phyloP scores from a whole-genome alignment of 1,139 yeast genomes.

The Pichia kudriavzevii region DNA sequence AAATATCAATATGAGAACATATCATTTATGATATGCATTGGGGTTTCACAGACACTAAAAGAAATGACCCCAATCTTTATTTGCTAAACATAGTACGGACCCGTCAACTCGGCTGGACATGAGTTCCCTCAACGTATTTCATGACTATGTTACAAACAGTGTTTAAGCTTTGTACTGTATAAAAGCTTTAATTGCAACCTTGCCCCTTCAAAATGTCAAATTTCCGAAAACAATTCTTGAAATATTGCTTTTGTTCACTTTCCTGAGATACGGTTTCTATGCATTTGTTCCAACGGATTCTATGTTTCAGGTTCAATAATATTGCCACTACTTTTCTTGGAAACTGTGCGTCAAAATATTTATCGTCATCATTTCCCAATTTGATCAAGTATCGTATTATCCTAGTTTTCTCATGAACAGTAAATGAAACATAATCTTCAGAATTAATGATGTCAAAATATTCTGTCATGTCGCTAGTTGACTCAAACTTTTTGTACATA shows the following conservation, averaged over 20 bases:
- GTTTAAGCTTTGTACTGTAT: too few relatives aligned
- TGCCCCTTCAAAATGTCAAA: conserved; percentile 9
- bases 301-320: conserved; percentile 48
- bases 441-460: conserved; percentile 29
- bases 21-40: too few relatives aligned
- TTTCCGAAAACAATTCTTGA: conserved; percentile 16
- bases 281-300: conserved; percentile 71
- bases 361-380: conserved; percentile 23
- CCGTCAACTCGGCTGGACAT: too few relatives aligned
- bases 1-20: too few relatives aligned
- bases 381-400: conserved; percentile 21
- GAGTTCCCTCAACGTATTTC: too few relatives aligned
- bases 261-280: conserved; percentile 53
- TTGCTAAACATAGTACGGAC: too few relatives aligned
- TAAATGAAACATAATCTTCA: conserved; percentile 37
- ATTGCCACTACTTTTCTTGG: conserved; percentile 70
- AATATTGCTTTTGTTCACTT: conserved; percentile 35
- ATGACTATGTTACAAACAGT: too few relatives aligned
- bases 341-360: conserved; percentile 57
- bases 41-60: too few relatives aligned
- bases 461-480: conserved; percentile 23
- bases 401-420: conserved; percentile 16
- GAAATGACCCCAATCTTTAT: too few relatives aligned
- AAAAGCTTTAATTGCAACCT: too few relatives aligned
- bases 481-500: conserved; percentile 33